Conservation (phyloP, 2,329 filamentous ascomycete genomes). For the Apiospora marii region DNA sequence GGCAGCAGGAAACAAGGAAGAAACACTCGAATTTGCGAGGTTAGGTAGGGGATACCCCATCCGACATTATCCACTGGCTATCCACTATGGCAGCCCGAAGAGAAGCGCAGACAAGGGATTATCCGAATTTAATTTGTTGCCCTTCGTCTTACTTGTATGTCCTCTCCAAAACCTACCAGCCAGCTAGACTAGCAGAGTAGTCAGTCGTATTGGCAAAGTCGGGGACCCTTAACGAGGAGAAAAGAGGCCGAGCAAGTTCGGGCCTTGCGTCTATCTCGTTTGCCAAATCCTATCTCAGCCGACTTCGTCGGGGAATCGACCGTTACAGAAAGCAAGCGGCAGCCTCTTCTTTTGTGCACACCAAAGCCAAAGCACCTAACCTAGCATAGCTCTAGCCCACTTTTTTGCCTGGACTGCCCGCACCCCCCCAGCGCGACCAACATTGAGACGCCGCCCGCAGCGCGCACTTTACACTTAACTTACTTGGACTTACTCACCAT, state of each 20-base stretch:
- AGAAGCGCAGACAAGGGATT: conserved; percentile 20
- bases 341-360: neutral
- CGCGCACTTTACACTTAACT: conserved; percentile 19
- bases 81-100: conserved; percentile 21
- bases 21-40: conserved; percentile 9
- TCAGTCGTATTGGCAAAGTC: neutral
- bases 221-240: neutral
- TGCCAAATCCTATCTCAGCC: neutral
- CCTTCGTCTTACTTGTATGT: neutral
- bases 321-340: conserved; percentile 1
- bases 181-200: neutral
- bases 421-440: conserved; percentile 20
- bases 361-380: neutral
- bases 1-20: conserved; percentile 17
- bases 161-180: neutral
- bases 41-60: conserved; percentile 18
- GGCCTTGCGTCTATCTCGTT: neutral
- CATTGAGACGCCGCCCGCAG: conserved; percentile 3
- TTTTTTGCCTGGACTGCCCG: conserved; percentile 17
- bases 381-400: conserved; percentile 4
- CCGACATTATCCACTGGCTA: conserved; percentile 8
- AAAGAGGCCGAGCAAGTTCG: neutral
- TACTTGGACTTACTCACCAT: conserved; percentile 19
- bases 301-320: neutral
- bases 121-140: conserved; percentile 20